phyloP scores from a whole-genome alignment of 805 yeast genomes.

The Metschnikowia arizonensis region DNA sequence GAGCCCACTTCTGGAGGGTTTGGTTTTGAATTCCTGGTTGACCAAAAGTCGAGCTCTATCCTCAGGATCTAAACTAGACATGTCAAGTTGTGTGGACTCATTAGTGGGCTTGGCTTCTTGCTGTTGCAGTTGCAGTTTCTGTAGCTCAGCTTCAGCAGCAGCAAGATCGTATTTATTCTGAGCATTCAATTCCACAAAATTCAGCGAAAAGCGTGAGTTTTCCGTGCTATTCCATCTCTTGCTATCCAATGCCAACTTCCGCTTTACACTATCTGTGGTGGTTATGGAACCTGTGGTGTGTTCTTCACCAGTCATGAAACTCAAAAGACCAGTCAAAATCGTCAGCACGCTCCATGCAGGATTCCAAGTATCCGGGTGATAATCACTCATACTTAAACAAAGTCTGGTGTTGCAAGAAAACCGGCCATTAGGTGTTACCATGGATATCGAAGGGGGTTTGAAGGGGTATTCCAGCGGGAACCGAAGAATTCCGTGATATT shows the following conservation, averaged over 20 bases:
- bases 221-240: constrained; percentile 54
- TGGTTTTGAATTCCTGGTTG: constrained; percentile 10
- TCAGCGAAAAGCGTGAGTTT: constrained; percentile 53
- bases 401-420: constrained; percentile 76
- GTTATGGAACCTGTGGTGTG: constrained; percentile 77
- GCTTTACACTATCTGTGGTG: constrained; percentile 57
- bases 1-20: constrained; percentile 6
- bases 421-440: constrained; percentile 88
- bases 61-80: constrained; percentile 56
- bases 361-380: constrained; percentile 93
- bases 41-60: constrained; percentile 50
- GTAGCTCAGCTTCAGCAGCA: constrained; percentile 18
- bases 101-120: constrained; percentile 8
- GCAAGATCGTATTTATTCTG: constrained; percentile 36
- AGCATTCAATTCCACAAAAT: constrained; percentile 66
- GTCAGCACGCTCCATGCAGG: constrained; percentile 95
- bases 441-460: constrained; percentile 85
- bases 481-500: constrained; percentile 81
- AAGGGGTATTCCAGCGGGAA: constrained; percentile 87
- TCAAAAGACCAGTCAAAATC: constrained; percentile 77
- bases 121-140: constrained; percentile 7
- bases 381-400: constrained; percentile 91
- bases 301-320: constrained; percentile 90
- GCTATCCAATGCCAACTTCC: constrained; percentile 54
- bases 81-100: constrained; percentile 22